These are phyloP conservation scores for Cryptosporidium canis DNA, from an alignment of 169 alveolate species.

Conservation along the genomic window DNA sequence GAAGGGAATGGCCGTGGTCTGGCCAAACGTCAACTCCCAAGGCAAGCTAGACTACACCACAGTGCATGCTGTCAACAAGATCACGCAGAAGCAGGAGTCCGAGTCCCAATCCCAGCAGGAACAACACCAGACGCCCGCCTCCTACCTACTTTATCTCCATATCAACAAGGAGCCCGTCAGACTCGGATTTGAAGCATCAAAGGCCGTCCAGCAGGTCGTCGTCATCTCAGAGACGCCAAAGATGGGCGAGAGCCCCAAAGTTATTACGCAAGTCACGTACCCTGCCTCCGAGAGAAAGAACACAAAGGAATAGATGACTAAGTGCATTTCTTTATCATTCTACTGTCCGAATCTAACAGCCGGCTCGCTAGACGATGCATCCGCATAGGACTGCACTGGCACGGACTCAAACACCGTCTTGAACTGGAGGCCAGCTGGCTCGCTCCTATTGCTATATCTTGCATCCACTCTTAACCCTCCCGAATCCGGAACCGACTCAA, in stretches of 20 bases:
- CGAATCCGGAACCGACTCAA: constrained; percentile 27
- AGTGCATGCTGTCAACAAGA: constrained; percentile 57
- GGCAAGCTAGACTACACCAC: constrained; percentile 57
- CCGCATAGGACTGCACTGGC: constrained; percentile 59
- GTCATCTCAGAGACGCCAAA: neutral
- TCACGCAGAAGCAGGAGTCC: neutral
- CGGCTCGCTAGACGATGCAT: constrained; percentile 26
- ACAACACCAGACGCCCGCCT: neutral
- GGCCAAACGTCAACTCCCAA: constrained; percentile 55
- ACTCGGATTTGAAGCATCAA: constrained; percentile 43
- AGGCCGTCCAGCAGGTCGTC: constrained; percentile 35
- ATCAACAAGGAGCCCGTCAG: constrained; percentile 52
- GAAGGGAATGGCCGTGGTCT: constrained; percentile 64
- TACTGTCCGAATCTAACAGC: neutral
- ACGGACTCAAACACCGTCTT: constrained; percentile 28
- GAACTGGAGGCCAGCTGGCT: neutral
- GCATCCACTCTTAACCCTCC: constrained; percentile 19
- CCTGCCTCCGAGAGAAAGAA: neutral
- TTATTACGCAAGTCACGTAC: constrained; percentile 33
- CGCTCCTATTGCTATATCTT: neutral
- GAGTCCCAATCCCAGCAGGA: neutral
- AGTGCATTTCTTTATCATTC: neutral
- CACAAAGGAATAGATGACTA: neutral
- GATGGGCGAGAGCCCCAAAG: neutral
- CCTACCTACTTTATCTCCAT: constrained; percentile 53